These are phyloP conservation scores for Stentor coeruleus DNA, from an alignment of 73 alveolate species.

Conservation along the genomic window DNA sequence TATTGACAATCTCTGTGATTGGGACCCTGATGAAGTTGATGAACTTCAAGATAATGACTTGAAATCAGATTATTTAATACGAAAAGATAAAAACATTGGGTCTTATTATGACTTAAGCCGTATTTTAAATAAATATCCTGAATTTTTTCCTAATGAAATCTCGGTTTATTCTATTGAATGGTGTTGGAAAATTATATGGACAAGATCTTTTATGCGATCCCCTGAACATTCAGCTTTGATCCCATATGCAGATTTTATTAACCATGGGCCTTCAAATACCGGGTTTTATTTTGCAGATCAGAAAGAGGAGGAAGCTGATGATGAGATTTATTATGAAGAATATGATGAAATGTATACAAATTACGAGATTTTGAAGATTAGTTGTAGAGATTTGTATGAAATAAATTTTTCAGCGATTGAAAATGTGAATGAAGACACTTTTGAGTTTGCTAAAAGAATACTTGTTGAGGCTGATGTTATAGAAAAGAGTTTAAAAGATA, in stretches of 20 bases:
- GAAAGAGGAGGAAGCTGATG: background rate
- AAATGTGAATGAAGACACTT: background rate
- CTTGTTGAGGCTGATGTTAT: background rate
- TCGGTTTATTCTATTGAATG: background rate
- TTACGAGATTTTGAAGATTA: background rate
- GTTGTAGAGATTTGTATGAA: background rate
- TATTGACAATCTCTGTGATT: conserved; percentile 33
- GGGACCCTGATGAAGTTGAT: conserved; percentile 45
- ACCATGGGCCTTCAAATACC: conserved; percentile 11
- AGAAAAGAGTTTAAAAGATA: background rate
- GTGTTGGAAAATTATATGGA: background rate
- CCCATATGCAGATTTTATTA: conserved; percentile 22
- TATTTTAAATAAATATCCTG: background rate
- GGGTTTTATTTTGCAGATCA: background rate
- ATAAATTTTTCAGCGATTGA: background rate
- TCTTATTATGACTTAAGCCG: background rate
- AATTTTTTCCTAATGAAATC: background rate
- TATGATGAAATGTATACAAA: background rate
- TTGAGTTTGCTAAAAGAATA: background rate
- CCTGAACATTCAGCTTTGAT: background rate
- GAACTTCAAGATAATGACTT: conserved; percentile 32
- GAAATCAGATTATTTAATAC: background rate
- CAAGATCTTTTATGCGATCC: background rate
- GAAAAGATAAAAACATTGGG: background rate
- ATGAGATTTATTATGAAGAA: background rate